Percentiles rank a stretch among this genome's conserved stretches.
phyloP scores from a whole-genome alignment of 2,329 filamentous ascomycete genomes.

The Aspergillus eucalypticola region DNA sequence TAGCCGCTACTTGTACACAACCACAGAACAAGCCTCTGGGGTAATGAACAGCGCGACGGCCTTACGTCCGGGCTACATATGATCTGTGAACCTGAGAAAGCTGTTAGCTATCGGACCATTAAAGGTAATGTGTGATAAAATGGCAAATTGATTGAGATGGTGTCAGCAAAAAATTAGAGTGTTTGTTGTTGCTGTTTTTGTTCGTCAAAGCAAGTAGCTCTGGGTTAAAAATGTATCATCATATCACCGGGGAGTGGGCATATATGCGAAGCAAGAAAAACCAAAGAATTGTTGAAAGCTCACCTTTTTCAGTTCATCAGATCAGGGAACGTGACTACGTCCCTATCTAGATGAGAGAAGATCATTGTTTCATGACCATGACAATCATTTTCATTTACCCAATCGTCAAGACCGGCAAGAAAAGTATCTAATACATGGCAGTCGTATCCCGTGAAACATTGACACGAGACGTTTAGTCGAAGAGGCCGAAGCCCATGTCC shows the following conservation, averaged over 20 bases:
- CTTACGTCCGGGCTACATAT: slow-evolving; percentile 5
- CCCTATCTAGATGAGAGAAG: slow-evolving; percentile 29
- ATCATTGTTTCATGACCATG: slow-evolving; percentile 25
- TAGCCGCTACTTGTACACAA: background rate
- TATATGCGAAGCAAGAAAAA: background rate
- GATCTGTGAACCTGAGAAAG: slow-evolving; percentile 2
- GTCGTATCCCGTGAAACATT: slow-evolving; percentile 27
- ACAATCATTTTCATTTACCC: slow-evolving; percentile 35
- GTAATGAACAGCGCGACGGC: background rate
- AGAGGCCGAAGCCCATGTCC: slow-evolving; percentile 74
- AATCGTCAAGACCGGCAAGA: slow-evolving; percentile 35
- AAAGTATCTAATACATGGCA: slow-evolving; percentile 42
- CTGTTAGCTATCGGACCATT: slow-evolving; percentile 14
- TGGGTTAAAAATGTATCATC: slow-evolving; percentile 71
- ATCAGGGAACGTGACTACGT: slow-evolving; percentile 38
- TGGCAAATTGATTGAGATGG: slow-evolving; percentile 17
- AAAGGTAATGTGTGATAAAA: slow-evolving; percentile 5
- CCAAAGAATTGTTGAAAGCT: slow-evolving; percentile 15
- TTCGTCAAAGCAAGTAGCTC: slow-evolving; percentile 58
- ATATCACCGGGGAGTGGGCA: slow-evolving; percentile 42
- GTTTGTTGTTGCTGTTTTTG: slow-evolving; percentile 62
- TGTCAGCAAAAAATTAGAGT: slow-evolving; percentile 74
- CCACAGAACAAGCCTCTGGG: background rate
- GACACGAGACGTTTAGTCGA: slow-evolving; percentile 55
- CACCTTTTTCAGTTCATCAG: slow-evolving; percentile 29